phyloP scores from a whole-genome alignment of 305 asterid genomes.

The Solanum chacoense region DNA sequence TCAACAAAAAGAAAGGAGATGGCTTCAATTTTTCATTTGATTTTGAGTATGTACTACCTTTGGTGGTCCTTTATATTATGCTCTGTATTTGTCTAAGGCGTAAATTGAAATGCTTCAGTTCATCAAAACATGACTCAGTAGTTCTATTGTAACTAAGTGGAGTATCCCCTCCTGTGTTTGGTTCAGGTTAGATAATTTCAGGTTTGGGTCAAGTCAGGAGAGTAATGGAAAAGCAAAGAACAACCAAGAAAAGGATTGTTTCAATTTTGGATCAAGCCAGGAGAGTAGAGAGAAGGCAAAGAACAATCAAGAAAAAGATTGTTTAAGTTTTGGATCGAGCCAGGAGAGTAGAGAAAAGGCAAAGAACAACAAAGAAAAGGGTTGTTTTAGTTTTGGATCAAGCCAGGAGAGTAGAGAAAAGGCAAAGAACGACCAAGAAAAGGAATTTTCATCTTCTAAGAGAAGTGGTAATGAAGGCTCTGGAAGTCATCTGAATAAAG shows the following conservation, averaged over 20 bases:
- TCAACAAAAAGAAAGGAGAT: slow-evolving; percentile 39
- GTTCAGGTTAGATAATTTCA: slow-evolving; percentile 45
- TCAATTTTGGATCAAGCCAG: neutral
- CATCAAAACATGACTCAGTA: neutral
- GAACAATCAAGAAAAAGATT: neutral
- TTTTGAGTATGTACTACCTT: slow-evolving; percentile 56
- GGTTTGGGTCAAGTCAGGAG: slow-evolving; percentile 33
- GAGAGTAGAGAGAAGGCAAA: slow-evolving; percentile 29
- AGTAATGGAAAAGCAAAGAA: slow-evolving; percentile 31
- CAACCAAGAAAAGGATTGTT: neutral
- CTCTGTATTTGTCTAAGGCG: neutral
- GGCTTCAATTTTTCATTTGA: slow-evolving; percentile 56
- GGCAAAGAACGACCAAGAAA: slow-evolving; percentile 14
- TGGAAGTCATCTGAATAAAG: slow-evolving; percentile 19
- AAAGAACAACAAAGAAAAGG: slow-evolving; percentile 9
- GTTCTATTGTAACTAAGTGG: neutral
- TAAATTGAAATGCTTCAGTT: neutral
- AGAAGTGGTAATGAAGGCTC: slow-evolving; percentile 12
- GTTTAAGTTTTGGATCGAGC: neutral
- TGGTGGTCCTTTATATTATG: neutral
- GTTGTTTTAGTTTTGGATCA: neutral
- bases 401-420: neutral
- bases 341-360: slow-evolving; percentile 24
- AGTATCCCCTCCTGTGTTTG: neutral
- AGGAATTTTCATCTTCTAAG: slow-evolving; percentile 21